A percentile compares a stretch with the other conserved stretches of the same genome.
These are phyloP conservation scores for Leccinum angustisporum DNA, from an alignment of 1,284 basidiomycete genomes.

Conservation along the genomic window DNA sequence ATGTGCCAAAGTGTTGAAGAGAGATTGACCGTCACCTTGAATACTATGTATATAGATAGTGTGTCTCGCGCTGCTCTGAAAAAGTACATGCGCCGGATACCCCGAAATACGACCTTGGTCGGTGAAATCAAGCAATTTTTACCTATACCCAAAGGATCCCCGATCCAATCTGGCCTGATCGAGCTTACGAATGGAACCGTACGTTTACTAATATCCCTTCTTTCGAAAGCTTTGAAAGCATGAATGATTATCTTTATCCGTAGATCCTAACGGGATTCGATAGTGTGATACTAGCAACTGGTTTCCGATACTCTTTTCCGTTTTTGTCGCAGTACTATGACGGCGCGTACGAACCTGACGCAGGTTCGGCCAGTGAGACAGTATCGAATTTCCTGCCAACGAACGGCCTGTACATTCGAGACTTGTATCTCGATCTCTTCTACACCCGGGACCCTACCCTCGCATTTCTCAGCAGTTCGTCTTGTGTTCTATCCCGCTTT, in stretches of 20 bases:
- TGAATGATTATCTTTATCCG: neutral
- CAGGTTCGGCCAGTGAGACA: neutral
- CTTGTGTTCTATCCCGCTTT: neutral
- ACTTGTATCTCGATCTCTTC: conserved; percentile 20
- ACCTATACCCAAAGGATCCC: conserved; percentile 2
- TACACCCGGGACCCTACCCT: conserved; percentile 20
- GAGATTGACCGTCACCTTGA: neutral
- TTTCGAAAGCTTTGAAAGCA: neutral
- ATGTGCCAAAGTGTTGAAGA: neutral
- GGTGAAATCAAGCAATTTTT: conserved; percentile 20
- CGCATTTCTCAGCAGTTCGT: conserved; percentile 17
- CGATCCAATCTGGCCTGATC: conserved; percentile 14
- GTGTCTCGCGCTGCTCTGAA: neutral
- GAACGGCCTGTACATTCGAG: conserved; percentile 16
- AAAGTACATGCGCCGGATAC: conserved; percentile 1
- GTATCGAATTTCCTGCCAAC: conserved; percentile 13
- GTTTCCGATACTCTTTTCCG: conserved; percentile 14
- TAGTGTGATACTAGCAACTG: conserved; percentile 12
- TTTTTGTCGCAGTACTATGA: conserved; percentile 21
- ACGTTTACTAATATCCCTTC: neutral
- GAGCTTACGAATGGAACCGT: conserved; percentile 20
- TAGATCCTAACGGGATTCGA: conserved; percentile 19
- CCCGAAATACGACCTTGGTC: conserved; percentile 15
- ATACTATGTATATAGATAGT: conserved; percentile 1
- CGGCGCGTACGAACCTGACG: conserved; percentile 2